phyloP scores from a whole-genome alignment of 805 yeast genomes.

The Lachancea nothofagi region DNA sequence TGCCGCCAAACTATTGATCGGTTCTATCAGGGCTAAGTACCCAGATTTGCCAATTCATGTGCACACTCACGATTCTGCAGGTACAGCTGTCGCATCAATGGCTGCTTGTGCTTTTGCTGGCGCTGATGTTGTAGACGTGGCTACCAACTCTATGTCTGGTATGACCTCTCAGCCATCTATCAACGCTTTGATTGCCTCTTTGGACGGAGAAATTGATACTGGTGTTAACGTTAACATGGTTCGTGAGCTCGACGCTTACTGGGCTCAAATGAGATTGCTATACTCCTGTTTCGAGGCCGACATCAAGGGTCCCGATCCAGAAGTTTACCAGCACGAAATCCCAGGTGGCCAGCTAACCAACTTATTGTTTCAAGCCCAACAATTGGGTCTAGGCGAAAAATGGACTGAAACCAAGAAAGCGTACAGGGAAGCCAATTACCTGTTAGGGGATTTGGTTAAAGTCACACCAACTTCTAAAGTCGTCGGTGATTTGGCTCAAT shows the following conservation, averaged over 20 bases:
- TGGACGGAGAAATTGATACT: slow-evolving; percentile 79
- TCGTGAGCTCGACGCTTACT: slow-evolving; percentile 84
- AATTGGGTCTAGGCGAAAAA: slow-evolving; percentile 93
- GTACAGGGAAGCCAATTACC: slow-evolving; percentile 81
- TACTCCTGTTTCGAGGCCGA: slow-evolving; percentile 98
- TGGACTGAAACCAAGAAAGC: slow-evolving; percentile 96
- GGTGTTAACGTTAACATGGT: slow-evolving; percentile 63
- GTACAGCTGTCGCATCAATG: slow-evolving; percentile 98
- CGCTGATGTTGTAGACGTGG: slow-evolving; percentile 97
- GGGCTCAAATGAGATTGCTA: slow-evolving; percentile 97
- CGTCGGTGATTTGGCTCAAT: slow-evolving; percentile 99
- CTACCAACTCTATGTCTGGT: slow-evolving; percentile 96
- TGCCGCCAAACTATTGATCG: slow-evolving; percentile 80
- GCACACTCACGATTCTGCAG: slow-evolving; percentile 99
- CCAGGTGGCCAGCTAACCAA: slow-evolving; percentile 99
- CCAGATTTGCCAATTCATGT: slow-evolving; percentile 97
- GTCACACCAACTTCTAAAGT: slow-evolving; percentile 99
- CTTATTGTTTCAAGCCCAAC: slow-evolving; percentile 97
- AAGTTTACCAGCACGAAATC: slow-evolving; percentile 95
- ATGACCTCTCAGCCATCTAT: slow-evolving; percentile 97
- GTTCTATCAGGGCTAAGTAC: slow-evolving; percentile 74
- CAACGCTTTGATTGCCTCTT: slow-evolving; percentile 85
- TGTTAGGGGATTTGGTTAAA: slow-evolving; percentile 94
- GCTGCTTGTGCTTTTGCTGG: slow-evolving; percentile 92
- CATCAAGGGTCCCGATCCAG: slow-evolving; percentile 99